Percentiles rank a stretch among this genome's conserved stretches.
Conservation (phyloP, 2,329 filamentous ascomycete species). For the Plectosphaerella cucumerina region DNA sequence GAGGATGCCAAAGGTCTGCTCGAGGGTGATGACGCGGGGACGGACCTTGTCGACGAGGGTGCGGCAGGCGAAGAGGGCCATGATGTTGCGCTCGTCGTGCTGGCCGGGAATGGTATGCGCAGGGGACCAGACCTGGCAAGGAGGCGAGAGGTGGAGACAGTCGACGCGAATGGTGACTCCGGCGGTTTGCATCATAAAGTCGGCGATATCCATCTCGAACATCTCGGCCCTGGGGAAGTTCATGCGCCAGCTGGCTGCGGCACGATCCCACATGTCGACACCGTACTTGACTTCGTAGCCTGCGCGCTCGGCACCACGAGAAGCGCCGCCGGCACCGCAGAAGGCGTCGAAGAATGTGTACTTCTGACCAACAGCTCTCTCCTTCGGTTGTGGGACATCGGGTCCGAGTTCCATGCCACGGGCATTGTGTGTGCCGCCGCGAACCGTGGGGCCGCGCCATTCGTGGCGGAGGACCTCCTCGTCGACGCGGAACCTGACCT, state of each 20-base stretch:
- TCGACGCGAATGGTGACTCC: conserved; percentile 46
- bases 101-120: conserved; percentile 59
- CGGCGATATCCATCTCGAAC: conserved; percentile 39
- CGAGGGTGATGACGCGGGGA: conserved; percentile 70
- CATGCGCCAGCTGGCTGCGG: conserved; percentile 50
- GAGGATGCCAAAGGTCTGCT: conserved; percentile 71
- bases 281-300: conserved; percentile 58
- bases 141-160: conserved; percentile 70
- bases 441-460: conserved; percentile 35
- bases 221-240: conserved; percentile 55
- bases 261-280: conserved; percentile 57
- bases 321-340: conserved; percentile 68
- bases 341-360: conserved; percentile 72
- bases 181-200: conserved; percentile 39
- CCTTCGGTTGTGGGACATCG: neutral
- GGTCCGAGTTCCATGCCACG: neutral
- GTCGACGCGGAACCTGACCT: conserved; percentile 19
- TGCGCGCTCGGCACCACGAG: conserved; percentile 53
- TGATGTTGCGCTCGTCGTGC: conserved; percentile 65
- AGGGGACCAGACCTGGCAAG: conserved; percentile 72
- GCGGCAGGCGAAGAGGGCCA: conserved; percentile 49
- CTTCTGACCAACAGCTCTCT: conserved; percentile 28
- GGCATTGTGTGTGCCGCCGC: conserved; percentile 27
- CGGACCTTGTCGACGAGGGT: conserved; percentile 52
- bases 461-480: conserved; percentile 24